phyloP scores from a whole-genome alignment of 2,329 filamentous ascomycete genomes.

The Colletotrichum salicis region DNA sequence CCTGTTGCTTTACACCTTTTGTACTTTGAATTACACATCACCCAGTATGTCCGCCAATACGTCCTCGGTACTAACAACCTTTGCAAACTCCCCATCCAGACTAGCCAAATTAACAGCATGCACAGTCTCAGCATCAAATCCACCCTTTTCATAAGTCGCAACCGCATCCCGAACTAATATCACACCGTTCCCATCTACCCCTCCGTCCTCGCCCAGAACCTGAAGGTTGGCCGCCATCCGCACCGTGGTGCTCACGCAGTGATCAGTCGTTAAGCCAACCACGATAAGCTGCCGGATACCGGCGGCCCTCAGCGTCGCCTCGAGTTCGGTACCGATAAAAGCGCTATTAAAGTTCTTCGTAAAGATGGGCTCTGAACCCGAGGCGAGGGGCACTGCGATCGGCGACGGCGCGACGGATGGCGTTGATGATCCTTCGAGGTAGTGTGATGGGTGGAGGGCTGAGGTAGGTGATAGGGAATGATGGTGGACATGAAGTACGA shows the following conservation, averaged over 20 bases:
- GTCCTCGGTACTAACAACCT: slow-evolving; percentile 49
- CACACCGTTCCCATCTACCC: slow-evolving; percentile 43
- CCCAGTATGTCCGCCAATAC: slow-evolving; percentile 39
- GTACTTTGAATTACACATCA: too few relatives aligned
- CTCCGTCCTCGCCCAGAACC: slow-evolving; percentile 49
- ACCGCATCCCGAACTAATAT: slow-evolving; percentile 58
- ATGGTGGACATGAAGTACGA: slow-evolving; percentile 59
- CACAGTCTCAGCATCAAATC: slow-evolving; percentile 56
- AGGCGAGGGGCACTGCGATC: slow-evolving; percentile 41
- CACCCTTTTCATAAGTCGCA: slow-evolving; percentile 55
- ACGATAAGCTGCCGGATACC: slow-evolving; percentile 52
- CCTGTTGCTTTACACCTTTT: too few relatives aligned
- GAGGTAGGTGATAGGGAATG: slow-evolving; percentile 48
- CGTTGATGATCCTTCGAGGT: slow-evolving; percentile 41
- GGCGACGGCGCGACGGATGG: slow-evolving; percentile 43
- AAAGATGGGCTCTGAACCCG: slow-evolving; percentile 47
- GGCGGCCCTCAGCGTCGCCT: slow-evolving; percentile 46
- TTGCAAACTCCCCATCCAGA: slow-evolving; percentile 56
- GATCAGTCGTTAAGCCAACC: slow-evolving; percentile 57
- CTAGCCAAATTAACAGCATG: slow-evolving; percentile 53
- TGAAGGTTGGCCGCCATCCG: slow-evolving; percentile 59
- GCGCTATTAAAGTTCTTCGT: slow-evolving; percentile 58
- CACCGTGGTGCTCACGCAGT: slow-evolving; percentile 59
- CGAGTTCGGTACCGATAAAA: slow-evolving; percentile 57
- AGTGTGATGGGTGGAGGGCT: slow-evolving; percentile 48